phyloP scores from a whole-genome alignment of 768 basidiomycete species.

The Melanogaster broomeanus region DNA sequence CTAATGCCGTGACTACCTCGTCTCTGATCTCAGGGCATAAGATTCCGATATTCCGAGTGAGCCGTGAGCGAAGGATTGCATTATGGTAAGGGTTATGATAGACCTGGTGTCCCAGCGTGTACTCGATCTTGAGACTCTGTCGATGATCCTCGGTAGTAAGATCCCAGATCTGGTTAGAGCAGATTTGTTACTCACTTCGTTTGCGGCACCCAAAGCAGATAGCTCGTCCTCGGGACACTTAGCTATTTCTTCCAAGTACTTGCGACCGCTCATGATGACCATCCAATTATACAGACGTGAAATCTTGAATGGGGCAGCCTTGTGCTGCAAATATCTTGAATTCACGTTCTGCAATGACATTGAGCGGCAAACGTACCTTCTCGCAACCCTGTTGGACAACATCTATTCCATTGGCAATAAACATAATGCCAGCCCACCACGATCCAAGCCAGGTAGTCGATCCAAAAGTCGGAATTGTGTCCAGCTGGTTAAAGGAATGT shows the following conservation, averaged over 20 bases:
- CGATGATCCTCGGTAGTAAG: slow-evolving; percentile 6
- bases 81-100: too few relatives aligned
- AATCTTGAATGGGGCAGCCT: too few relatives aligned
- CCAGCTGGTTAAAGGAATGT: too few relatives aligned
- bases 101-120: too few relatives aligned
- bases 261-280: too few relatives aligned
- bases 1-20: slow-evolving; percentile 39
- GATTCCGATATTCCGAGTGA: slow-evolving; percentile 39
- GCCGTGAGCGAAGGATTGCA: slow-evolving; percentile 22
- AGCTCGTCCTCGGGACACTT: slow-evolving; percentile 41
- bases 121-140: too few relatives aligned
- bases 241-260: slow-evolving; percentile 38
- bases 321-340: too few relatives aligned
- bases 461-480: too few relatives aligned
- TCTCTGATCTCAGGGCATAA: too few relatives aligned
- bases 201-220: slow-evolving; percentile 34
- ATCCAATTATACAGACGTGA: slow-evolving; percentile 37
- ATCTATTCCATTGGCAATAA: slow-evolving; percentile 10
- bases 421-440: slow-evolving; percentile 18
- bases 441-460: slow-evolving; percentile 24
- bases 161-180: slow-evolving; percentile 38
- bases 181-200: too few relatives aligned
- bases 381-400: slow-evolving; percentile 31
- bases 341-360: slow-evolving; percentile 8
- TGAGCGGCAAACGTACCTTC: slow-evolving; percentile 26